Percentiles rank a stretch among this genome's conserved stretches.
phyloP scores from a whole-genome alignment of 1,284 basidiomycete genomes.

The Uromyces viciae-fabae region DNA sequence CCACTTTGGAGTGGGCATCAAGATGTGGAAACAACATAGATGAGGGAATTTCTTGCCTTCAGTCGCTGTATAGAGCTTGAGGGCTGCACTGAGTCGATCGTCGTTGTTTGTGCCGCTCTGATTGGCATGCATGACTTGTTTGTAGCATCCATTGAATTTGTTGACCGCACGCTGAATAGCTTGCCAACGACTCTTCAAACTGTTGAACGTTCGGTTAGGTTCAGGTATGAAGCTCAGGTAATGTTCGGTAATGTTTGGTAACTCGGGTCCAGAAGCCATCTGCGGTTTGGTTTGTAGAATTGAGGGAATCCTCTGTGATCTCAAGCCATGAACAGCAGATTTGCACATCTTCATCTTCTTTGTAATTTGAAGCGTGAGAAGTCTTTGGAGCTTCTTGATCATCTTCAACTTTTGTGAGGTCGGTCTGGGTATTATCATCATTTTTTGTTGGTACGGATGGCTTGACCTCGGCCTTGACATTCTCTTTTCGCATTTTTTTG shows the following conservation, averaged over 20 bases:
- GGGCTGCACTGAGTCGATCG: background rate
- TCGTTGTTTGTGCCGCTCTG: background rate
- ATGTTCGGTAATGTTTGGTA: background rate
- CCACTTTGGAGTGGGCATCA: background rate
- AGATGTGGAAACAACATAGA: background rate
- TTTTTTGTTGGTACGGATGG: too few relatives aligned
- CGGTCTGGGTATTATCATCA: too few relatives aligned
- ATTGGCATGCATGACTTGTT: background rate
- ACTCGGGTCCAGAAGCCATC: background rate
- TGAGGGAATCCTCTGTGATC: background rate
- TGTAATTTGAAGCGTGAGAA: background rate
- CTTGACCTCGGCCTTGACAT: too few relatives aligned
- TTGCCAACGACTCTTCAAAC: conserved; percentile 9
- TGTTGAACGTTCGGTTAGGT: background rate
- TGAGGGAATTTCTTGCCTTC: background rate
- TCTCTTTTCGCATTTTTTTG: too few relatives aligned
- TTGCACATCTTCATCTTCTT: background rate
- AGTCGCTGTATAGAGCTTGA: background rate
- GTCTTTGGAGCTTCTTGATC: too few relatives aligned
- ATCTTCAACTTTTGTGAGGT: too few relatives aligned
- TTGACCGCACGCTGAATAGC: background rate
- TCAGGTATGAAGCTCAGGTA: background rate
- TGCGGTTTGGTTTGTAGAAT: background rate
- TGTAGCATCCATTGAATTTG: background rate
- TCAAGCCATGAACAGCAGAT: conserved; percentile 1